Evolutionary conservation across 192 early-diverging fungal species (phyloP).

Genomic region (Coemansia guatemalensis): DNA sequence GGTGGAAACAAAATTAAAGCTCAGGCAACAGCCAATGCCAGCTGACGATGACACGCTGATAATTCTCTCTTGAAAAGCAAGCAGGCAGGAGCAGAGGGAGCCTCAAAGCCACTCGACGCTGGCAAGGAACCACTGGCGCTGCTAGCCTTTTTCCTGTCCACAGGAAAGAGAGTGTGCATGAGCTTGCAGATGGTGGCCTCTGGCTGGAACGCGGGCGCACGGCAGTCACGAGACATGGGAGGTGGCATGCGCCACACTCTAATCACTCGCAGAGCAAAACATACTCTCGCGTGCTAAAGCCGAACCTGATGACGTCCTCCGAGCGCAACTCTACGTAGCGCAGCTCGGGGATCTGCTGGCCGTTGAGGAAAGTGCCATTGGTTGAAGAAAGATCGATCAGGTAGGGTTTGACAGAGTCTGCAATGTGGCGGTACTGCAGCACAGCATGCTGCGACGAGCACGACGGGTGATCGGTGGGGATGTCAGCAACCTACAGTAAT

Average conservation of each 20-base stretch:
- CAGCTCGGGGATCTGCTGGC: constrained; percentile 64
- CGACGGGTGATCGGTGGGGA: constrained; percentile 93
- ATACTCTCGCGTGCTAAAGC: constrained; percentile 86
- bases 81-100: background rate
- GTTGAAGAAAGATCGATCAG: constrained; percentile 91
- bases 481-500: constrained; percentile 74
- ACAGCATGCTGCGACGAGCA: constrained; percentile 95
- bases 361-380: constrained; percentile 91
- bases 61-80: background rate
- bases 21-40: background rate
- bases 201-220: too few species aligned
- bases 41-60: background rate
- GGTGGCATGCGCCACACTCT: background rate
- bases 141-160: too few species aligned
- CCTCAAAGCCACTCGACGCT: background rate
- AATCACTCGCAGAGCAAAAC: constrained; percentile 74
- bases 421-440: constrained; percentile 78
- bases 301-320: constrained; percentile 89
- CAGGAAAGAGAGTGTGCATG: constrained; percentile 3
- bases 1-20: background rate
- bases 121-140: background rate
- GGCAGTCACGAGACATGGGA: background rate
- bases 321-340: constrained; percentile 82
- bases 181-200: too few species aligned
- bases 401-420: constrained; percentile 61